These are phyloP conservation scores for Mortierella sp. DNA, from an alignment of 371 early-diverging fungal genomes.

Conservation along the genomic window DNA sequence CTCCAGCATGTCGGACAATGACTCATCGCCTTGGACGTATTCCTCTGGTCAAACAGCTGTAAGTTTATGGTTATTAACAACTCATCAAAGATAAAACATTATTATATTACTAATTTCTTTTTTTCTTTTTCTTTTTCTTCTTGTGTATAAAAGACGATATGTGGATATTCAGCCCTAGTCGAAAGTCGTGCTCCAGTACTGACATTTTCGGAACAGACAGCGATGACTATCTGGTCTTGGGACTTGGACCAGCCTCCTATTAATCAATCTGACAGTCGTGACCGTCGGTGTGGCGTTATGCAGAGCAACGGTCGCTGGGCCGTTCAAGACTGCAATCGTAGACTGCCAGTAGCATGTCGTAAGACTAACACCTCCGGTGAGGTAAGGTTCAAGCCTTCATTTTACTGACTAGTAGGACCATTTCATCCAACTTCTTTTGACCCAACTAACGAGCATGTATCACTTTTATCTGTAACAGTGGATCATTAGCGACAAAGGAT, in stretches of 20 bases:
- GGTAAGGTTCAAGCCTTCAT: conserved; percentile 14
- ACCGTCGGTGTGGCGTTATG: conserved; percentile 51
- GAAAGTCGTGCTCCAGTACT: conserved; percentile 15
- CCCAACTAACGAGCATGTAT: neutral
- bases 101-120: neutral
- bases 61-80: conserved; percentile 2
- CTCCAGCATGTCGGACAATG: conserved; percentile 41
- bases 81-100: neutral
- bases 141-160: conserved; percentile 17
- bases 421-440: neutral
- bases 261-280: conserved; percentile 20
- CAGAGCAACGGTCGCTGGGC: conserved; percentile 49
- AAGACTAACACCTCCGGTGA: conserved; percentile 27
- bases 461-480: conserved; percentile 17
- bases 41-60: conserved; percentile 34
- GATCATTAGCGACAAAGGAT: conserved; percentile 38
- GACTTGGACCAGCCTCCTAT: conserved; percentile 42
- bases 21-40: conserved; percentile 32
- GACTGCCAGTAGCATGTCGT: conserved; percentile 50
- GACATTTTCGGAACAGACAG: conserved; percentile 39
- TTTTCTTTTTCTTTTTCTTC: neutral
- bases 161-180: conserved; percentile 33
- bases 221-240: conserved; percentile 55
- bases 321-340: conserved; percentile 46
- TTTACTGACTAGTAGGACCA: neutral